Evolutionary conservation across 257 asterid genomes (phyloP).

Genomic region (Solanum verrucosum): DNA sequence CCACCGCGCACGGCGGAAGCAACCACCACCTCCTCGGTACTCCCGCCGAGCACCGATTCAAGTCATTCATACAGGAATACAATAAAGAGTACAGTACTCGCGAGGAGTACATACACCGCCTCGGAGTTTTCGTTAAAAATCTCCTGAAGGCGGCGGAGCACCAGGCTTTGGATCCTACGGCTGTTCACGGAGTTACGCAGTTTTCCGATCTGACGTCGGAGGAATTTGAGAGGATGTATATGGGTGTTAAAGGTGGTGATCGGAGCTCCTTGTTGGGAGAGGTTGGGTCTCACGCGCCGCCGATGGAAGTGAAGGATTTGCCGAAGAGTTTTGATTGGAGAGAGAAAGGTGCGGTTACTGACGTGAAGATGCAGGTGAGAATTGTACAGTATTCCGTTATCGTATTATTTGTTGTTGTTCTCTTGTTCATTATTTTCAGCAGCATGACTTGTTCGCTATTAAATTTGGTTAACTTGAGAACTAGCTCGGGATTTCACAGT

Average conservation of each 20-base stretch:
- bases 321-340: slow-evolving; percentile 93
- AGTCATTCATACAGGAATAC: slow-evolving; percentile 43
- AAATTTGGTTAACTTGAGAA: neutral
- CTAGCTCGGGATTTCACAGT: neutral
- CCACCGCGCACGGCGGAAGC: neutral
- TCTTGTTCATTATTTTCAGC: neutral
- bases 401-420: no score
- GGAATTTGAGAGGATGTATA: slow-evolving; percentile 68
- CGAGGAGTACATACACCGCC: slow-evolving; percentile 79
- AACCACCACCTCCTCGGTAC: slow-evolving; percentile 49
- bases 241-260: slow-evolving; percentile 55
- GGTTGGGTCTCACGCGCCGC: slow-evolving; percentile 20
- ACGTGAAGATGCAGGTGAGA: slow-evolving; percentile 82
- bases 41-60: slow-evolving; percentile 51
- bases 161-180: slow-evolving; percentile 85
- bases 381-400: neutral
- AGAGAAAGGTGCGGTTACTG: slow-evolving; percentile 85
- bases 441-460: neutral
- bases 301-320: slow-evolving; percentile 42
- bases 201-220: slow-evolving; percentile 60
- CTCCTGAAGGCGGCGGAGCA: slow-evolving; percentile 72
- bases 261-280: neutral
- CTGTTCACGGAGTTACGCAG: slow-evolving; percentile 74
- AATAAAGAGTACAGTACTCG: slow-evolving; percentile 45
- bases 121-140: slow-evolving; percentile 65